Base-by-base conservation (phyloP, 2,329 filamentous ascomycete genomes). In the Ophidiomyces ophidiicola region DNA sequence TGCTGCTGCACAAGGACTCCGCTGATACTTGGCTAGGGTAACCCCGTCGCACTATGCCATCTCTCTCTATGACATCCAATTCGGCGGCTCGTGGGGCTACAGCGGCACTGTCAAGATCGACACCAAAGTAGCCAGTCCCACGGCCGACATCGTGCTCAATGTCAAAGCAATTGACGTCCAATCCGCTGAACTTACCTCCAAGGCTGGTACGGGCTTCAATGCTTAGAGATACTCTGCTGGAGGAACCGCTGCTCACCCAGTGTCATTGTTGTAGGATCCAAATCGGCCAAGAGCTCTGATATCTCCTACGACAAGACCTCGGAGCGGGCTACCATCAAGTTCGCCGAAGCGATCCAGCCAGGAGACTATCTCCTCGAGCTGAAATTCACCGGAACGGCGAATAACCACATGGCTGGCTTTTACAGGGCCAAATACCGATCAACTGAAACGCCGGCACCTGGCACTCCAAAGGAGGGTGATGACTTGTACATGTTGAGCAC, bases 401-500 rank as follows among this genome's bases (percentile, higher is more conserved):
- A 93, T 68, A 83, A 84, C 56, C 75, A 81, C 48, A 93, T 94
- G 85, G 80, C 83, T 43, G 86, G 87, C 28, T 94, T 94, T 69
- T 94, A 90, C 63, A 78, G 86, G 48, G 87, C 83, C 54, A 86
- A 90, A 66, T 98, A 98, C 65, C 93, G 85, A 68, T 84, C 87
- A 12, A 65, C 73, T 39, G 76, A 72, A 26, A 68, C 80, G 23
- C 74, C 86, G 5, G 73, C 82, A 33, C 67, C 78, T 29, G 86
- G 83, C 8, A 86, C 93, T 1, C 82, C 86, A 19, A 80, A 71
- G 54, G 85, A 77, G 42, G 69, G 66, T 33, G 72, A 77, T 39
- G 68, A 72, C 50, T 67, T 77, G 56, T 76, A 66, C 51, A 87
- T 88, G 82, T 69, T 94, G 61, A 93, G 84, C 67, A 98, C 90